Evolutionary conservation across 2,329 filamentous ascomycete genomes (phyloP), one percentile per base, ranked within the genome.

Genomic region (Albophoma yamanashiensis): DNA sequence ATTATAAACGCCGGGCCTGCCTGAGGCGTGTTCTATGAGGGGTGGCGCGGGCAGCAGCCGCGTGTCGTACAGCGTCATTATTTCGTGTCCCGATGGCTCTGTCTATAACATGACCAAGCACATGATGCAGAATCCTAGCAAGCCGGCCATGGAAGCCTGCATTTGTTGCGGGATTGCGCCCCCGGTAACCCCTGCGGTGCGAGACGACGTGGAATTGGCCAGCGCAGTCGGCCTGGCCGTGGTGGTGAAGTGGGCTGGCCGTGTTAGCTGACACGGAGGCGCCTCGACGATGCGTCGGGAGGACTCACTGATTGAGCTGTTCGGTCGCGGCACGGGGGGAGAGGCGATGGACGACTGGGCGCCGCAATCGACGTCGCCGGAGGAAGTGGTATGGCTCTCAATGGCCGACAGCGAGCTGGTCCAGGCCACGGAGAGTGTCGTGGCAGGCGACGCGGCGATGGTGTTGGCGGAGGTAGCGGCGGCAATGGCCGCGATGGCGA

Each of bases 71-170:
- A 34, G 56, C 58, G 27, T 56, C 60, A 52, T 61, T 57, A 62
- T 55, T 62, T 62, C 56, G 56, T 58, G 59, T 59, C 55, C 27
- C 25, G 39, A 43, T 34, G 43, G 52, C 55, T 25, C 8, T 20
- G 43, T 36, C 61, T 67, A 74, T 59, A 74, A 56, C 65, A 74
- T 66, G 63, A 73, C 67, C 56, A 75, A 64, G 22, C 71, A 69
- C 66, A 74, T 69, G 64, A 73, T 70, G 63, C 71, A 71, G 61
- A 74, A 74, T 42, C 70, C 72, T 60, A 75, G 59, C n/a, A 74
- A 65, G 40, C 72, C 72, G 50, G 63, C 68, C 62, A 72, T 69
- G 56, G 72, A 74, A 55, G 65, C 64, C 62, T 73, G 66, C 69
- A 73, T 68, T 57, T 70, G 67, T 58, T 69, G 67, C 43, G 69